Percentiles rank a stretch among this genome's conserved stretches.
Evolutionary conservation across 129 eudicot species (phyloP).

Genomic region (Helianthus annuus): DNA sequence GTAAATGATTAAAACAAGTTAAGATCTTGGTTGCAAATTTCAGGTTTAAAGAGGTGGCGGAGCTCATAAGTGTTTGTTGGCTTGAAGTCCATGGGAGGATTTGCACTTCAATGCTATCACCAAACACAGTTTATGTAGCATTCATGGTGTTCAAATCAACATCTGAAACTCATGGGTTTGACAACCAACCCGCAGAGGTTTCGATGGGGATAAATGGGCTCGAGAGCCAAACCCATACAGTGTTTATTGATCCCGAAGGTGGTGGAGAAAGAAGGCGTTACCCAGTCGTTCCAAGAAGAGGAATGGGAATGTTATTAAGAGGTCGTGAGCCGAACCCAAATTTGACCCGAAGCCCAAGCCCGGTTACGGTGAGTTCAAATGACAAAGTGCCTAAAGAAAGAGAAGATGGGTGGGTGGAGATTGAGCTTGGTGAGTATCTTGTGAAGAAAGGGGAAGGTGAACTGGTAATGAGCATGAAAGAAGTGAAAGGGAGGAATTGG

Average conservation of each 20-base stretch:
- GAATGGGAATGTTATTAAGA: conserved; percentile 23
- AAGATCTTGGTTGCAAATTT: neutral
- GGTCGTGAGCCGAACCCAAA: conserved; percentile 15
- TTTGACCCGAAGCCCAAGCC: neutral
- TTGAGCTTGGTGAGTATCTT: conserved; percentile 59
- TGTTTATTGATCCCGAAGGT: conserved; percentile 33
- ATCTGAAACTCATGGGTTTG: conserved; percentile 44
- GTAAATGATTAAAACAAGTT: too few species aligned
- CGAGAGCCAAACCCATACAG: conserved; percentile 33
- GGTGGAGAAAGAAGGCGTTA: conserved; percentile 15
- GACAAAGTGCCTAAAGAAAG: conserved; percentile 42
- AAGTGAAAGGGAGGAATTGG: conserved; percentile 54
- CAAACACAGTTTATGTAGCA: conserved; percentile 53
- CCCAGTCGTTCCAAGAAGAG: conserved; percentile 23
- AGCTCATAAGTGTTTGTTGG: conserved; percentile 80
- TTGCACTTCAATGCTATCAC: conserved; percentile 52
- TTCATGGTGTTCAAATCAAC: conserved; percentile 67
- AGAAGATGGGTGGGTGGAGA: conserved; percentile 67
- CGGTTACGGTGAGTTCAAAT: neutral
- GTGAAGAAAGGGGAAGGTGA: conserved; percentile 36
- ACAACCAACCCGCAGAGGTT: conserved; percentile 44
- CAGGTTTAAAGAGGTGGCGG: conserved; percentile 76
- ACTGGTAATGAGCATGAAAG: conserved; percentile 50
- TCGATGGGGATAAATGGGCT: conserved; percentile 46
- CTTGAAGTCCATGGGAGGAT: conserved; percentile 68